A percentile compares a stretch with the other conserved stretches of the same genome.
Evolutionary conservation across 345 rosid genomes (phyloP).

Genomic region (Salix brachista): DNA sequence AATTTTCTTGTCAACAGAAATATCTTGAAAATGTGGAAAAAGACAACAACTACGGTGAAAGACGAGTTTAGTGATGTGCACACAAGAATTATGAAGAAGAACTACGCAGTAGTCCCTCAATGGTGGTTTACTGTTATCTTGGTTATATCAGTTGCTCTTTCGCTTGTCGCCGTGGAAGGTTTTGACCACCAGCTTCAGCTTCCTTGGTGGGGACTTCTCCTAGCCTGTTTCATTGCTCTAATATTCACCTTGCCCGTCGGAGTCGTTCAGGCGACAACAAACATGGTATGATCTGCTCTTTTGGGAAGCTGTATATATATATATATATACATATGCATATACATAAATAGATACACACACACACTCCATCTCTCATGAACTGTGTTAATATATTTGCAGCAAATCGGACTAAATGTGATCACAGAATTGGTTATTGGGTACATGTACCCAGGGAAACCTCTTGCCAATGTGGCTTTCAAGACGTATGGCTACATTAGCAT

Average conservation of each 20-base stretch:
- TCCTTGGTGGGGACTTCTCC: constrained; percentile 85
- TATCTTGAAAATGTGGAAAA: constrained; percentile 65
- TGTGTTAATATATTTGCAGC: constrained; percentile 29
- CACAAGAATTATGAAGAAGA: constrained; percentile 74
- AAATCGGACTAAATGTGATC: constrained; percentile 70
- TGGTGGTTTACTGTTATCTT: constrained; percentile 70
- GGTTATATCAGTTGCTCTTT: constrained; percentile 34
- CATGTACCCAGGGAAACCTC: constrained; percentile 67
- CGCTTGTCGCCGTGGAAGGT: constrained; percentile 69
- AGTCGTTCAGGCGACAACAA: constrained; percentile 76
- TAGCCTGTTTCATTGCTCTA: constrained; percentile 55
- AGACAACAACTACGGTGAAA: constrained; percentile 38
- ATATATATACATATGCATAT: no score
- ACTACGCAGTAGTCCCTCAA: constrained; percentile 72
- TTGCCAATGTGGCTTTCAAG: constrained; percentile 90
- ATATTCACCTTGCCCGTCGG: constrained; percentile 80
- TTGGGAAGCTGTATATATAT: no score
- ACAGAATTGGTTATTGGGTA: constrained; percentile 78
- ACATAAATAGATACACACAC: no score
- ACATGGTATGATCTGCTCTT: constrained; percentile 35
- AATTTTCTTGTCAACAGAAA: constrained; percentile 24
- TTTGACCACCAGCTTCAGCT: constrained; percentile 70
- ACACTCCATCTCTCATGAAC: background rate
- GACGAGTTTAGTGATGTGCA: constrained; percentile 58
- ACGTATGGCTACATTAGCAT: constrained; percentile 78